Base-by-base conservation (phyloP, 2,329 filamentous ascomycete species). In the Phoma sp. region DNA sequence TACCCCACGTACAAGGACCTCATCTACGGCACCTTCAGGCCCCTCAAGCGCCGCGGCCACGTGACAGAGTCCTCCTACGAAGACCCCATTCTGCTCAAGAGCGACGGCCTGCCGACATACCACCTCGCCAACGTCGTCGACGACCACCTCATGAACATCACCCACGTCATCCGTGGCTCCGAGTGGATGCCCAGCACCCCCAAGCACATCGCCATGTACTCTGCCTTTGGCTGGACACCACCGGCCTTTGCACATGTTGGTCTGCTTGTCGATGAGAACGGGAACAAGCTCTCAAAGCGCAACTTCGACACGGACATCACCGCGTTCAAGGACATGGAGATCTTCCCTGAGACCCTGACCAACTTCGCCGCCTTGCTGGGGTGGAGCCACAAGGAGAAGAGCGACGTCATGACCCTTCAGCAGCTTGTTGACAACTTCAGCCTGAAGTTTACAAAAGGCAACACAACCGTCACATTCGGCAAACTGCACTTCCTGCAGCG, bases 171-270 rank as follows among this genome's bases (percentile, higher is more conserved):
- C 53, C 87, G 95, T 34, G 95, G 93, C 47, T 88, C 89, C 82
- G 95, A 99, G 83, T 99, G 95, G 95, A 89, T 99, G 77, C 86
- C 93, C 28, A 96, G 93, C 0, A 98, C 95, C 0, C 92, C 93
- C 0, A 90, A 89, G 70, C 87, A 90, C 70, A 78, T 89, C 52
- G 83, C 83, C 29, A 73, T 82, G 61, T 82, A 82, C 64, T 60
- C 73, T 7, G 80, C 80, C 0, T 81, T 82, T 43, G 77, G 76
- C 2, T 82, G 80, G 80, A 62, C 68, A 14, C 78, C 79, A 2
- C 80, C 80, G 0, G 47, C 64, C 1, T 82, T 81, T 51, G 79
- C 80, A 0, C 80, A 82, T 56, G 80, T 82, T 0, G 78, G 79
- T 2, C 63, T 82, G 1, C 71, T 82, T 1, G 74, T 78, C 6